Percentiles rank a stretch among this genome's conserved stretches.
phyloP scores from a whole-genome alignment of 257 asterid species.

The Craterostigma plantagineum region DNA sequence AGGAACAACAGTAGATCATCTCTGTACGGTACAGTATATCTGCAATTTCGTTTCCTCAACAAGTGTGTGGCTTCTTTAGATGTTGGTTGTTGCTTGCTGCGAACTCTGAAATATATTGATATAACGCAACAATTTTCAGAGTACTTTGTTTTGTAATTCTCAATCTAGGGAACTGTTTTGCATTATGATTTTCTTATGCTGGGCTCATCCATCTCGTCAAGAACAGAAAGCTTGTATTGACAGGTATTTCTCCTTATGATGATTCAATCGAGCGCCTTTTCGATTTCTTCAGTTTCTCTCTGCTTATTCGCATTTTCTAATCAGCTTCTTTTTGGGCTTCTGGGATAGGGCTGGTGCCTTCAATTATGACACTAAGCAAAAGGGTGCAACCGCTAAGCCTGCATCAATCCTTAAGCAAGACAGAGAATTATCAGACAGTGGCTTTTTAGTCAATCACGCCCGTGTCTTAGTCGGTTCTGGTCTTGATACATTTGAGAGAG shows the following conservation, averaged over 20 bases:
- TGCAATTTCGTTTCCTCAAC: too few species aligned
- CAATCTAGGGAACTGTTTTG: slow-evolving; percentile 3
- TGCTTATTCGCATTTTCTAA: slow-evolving; percentile 3
- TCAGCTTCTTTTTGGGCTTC: too few species aligned
- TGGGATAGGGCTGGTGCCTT: slow-evolving; percentile 41
- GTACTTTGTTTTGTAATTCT: slow-evolving; percentile 1
- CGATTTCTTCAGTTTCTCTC: not conserved
- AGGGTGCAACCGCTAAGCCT: slow-evolving; percentile 48
- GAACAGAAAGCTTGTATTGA: slow-evolving; percentile 54
- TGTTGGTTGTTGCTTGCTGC: too few species aligned
- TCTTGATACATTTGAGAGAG: slow-evolving; percentile 59
- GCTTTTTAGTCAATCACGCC: slow-evolving; percentile 61
- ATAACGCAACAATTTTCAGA: not conserved
- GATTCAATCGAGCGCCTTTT: too few species aligned
- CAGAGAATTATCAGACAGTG: slow-evolving; percentile 34
- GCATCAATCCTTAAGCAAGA: slow-evolving; percentile 42
- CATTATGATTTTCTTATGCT: slow-evolving; percentile 57
- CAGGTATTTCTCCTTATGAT: too few species aligned
- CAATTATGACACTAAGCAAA: slow-evolving; percentile 43
- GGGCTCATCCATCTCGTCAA: slow-evolving; percentile 63
- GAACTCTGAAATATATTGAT: too few species aligned
- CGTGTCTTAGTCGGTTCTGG: slow-evolving; percentile 80
- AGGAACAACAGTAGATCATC: too few species aligned
- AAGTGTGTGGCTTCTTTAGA: too few species aligned
- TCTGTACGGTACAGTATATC: too few species aligned